These are phyloP conservation scores for Beauveria bassiana DNA, from an alignment of 2,329 filamentous ascomycete genomes.

Conservation along the genomic window DNA sequence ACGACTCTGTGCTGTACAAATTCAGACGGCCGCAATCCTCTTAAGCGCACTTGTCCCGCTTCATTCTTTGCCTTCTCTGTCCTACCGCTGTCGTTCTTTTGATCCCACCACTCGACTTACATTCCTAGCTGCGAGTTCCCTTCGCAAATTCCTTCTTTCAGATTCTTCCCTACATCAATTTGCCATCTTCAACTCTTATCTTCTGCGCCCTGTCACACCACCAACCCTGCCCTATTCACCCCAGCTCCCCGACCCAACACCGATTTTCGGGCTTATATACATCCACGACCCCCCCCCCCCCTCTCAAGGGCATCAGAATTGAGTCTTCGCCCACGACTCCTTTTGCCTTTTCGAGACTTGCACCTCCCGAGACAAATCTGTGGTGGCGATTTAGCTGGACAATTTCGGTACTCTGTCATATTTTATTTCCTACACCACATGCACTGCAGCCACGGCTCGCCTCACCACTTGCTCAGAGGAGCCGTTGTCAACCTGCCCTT, in stretches of 20 bases:
- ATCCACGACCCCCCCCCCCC: neutral
- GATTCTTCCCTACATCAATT: neutral
- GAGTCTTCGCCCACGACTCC: neutral
- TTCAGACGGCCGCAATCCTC: neutral
- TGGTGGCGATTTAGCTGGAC: neutral
- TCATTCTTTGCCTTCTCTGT: neutral
- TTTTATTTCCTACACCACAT: neutral
- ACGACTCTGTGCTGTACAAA: neutral
- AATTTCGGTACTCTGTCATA: neutral
- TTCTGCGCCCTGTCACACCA: neutral
- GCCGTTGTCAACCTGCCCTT: neutral
- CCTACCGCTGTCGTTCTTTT: neutral
- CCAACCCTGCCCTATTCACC: neutral
- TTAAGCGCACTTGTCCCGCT: neutral
- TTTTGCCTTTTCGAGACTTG: neutral
- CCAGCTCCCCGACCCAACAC: neutral
- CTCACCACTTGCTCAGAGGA: neutral
- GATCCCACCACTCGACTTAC: neutral
- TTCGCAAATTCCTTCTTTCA: too few relatives aligned
- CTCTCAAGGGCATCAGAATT: neutral
- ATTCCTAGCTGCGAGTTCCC: neutral
- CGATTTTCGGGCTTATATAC: neutral
- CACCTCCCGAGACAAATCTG: neutral
- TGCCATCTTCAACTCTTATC: neutral
- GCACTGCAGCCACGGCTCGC: neutral